Percentiles rank a stretch among this genome's conserved stretches.
phyloP scores from a whole-genome alignment of 305 asterid species.

The Fraxinus angustifolia region DNA sequence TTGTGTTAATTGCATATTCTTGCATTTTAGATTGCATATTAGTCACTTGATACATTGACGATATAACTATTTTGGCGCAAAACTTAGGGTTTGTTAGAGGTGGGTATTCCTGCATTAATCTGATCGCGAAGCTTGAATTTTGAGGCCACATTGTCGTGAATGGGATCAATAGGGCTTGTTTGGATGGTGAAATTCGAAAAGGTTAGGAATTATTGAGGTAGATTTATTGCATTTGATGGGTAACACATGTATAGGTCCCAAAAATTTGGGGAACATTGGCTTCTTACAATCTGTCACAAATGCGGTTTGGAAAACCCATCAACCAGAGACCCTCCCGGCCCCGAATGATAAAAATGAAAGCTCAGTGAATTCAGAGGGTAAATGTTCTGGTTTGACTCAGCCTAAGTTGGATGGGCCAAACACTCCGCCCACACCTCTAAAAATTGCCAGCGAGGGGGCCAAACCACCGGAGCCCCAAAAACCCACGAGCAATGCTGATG shows the following conservation, averaged over 20 bases:
- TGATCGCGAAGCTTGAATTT: neutral
- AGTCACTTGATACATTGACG: constrained; percentile 4
- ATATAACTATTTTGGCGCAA: constrained; percentile 5
- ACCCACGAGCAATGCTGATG: constrained; percentile 3
- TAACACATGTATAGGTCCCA: constrained; percentile 67
- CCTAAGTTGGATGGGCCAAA: constrained; percentile 29
- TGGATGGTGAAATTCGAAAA: constrained; percentile 31
- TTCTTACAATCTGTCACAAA: constrained; percentile 71
- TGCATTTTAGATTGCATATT: constrained; percentile 1
- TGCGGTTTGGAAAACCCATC: constrained; percentile 60
- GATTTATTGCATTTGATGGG: constrained; percentile 52
- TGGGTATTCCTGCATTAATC: constrained; percentile 15
- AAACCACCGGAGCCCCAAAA: constrained; percentile 21
- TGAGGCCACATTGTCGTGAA: constrained; percentile 21
- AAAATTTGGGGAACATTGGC: constrained; percentile 50
- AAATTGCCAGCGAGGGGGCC: constrained; percentile 32
- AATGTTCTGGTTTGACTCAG: constrained; percentile 15
- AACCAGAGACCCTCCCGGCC: constrained; percentile 41
- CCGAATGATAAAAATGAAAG: constrained; percentile 30
- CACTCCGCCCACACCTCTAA: constrained; percentile 48
- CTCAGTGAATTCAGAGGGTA: constrained; percentile 28
- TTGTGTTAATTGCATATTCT: neutral
- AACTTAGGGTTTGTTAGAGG: constrained; percentile 17
- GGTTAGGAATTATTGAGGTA: constrained; percentile 20
- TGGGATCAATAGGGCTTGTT: constrained; percentile 30